Base-by-base conservation (phyloP, 2,329 filamentous ascomycete genomes). In the Fusarium sp. region DNA sequence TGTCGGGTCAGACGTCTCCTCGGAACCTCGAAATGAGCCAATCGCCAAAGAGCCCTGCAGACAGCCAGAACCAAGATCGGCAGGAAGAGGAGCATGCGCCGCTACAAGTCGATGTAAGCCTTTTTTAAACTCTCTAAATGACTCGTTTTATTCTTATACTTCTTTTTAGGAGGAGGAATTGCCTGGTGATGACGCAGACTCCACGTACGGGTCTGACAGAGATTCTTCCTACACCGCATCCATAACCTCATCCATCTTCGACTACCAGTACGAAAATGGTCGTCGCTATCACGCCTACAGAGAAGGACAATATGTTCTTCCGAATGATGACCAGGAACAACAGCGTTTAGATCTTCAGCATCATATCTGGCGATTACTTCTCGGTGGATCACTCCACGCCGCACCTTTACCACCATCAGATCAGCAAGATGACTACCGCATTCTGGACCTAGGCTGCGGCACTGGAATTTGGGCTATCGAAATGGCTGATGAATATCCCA, bases 381-480 rank as follows among this genome's bases (percentile, higher is more conserved):
- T 79, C 1, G 69, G 69, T 2, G 77, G 78, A 1, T 18, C 43
- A 2, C 58, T 75, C 1, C 67, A 69, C 24, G 53, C 62, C 2
- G 78, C 79, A 22, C 73, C 82, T 4, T 58, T 80, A 5, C 71
- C 78, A 15, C 29, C 60, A 13, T 55, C 74, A 7, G 54, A 53
- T 20, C 57, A 60, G 1, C 38, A 45, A 2, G 57, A 43, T 0
- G 62, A 71, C 25, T 69, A 82, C 61, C 80, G 81, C 25, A 84
- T 89, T 16, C 80, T 90, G 12, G 87, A 90, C 71, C 79, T 90
- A 12, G 87, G 87, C 49, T 89, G 86, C 9, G 89, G 89, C 18
- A 88, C 87, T 0, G 88, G 89, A 4, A 88, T 89, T 58, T 91
- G 88, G 78, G 77, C 86, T 6, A 88, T 90, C 62, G 86, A 87